A percentile compares a stretch with the other conserved stretches of the same genome.
Evolutionary conservation across 176 grass and related monocot genomes (phyloP).

Genomic region (Metroxylon sagu): DNA sequence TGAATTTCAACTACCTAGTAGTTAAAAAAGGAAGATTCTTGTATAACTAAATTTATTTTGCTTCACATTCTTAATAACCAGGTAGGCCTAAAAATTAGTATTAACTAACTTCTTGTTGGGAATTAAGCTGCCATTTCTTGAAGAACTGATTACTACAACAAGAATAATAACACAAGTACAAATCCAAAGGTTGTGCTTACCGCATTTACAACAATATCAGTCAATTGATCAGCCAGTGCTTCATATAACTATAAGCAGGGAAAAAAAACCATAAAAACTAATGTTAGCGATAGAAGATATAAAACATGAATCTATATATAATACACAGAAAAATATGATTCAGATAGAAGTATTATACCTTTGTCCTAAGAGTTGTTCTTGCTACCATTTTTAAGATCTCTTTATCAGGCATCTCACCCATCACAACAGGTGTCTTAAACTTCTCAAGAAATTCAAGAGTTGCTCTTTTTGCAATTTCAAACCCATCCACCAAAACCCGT

Average conservation of each 20-base stretch:
- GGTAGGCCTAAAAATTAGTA: no score
- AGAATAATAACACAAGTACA: not conserved
- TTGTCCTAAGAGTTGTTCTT: constrained; percentile 87
- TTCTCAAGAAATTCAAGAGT: constrained; percentile 93
- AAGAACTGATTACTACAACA: no score
- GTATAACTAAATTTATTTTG: no score
- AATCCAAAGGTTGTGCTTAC: constrained; percentile 36
- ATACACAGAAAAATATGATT: no score
- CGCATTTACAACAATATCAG: constrained; percentile 66
- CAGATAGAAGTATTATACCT: constrained; percentile 25
- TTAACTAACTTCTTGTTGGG: no score
- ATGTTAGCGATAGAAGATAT: not conserved
- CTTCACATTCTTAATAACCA: no score
- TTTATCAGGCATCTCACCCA: constrained; percentile 68
- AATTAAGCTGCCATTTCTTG: no score
- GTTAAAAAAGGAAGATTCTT: no score
- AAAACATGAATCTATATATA: no score
- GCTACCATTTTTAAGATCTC: constrained; percentile 89
- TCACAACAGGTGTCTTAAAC: constrained; percentile 71
- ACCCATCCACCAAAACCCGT: constrained; percentile 83
- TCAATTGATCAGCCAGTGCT: constrained; percentile 83
- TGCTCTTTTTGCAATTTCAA: constrained; percentile 84
- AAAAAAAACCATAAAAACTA: not conserved
- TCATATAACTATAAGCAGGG: constrained; percentile 63
- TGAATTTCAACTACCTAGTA: no score